These are phyloP conservation scores for Passiflora organensis DNA, from an alignment of 345 rosid genomes.

Conservation along the genomic window DNA sequence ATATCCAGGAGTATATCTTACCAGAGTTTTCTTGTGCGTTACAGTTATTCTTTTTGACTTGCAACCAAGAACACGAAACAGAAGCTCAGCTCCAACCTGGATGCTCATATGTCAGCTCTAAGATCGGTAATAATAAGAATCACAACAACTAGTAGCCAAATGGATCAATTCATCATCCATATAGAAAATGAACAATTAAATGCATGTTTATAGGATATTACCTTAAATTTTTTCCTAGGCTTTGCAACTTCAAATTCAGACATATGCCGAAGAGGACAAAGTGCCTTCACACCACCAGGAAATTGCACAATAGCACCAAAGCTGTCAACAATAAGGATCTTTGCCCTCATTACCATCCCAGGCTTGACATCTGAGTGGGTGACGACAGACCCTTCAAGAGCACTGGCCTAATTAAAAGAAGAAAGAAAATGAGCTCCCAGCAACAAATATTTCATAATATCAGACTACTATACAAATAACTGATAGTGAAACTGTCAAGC, in stretches of 20 bases:
- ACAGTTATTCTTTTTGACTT: conserved; percentile 93
- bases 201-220: conserved; percentile 18
- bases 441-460: not conserved
- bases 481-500: too few species aligned
- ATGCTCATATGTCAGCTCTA: conserved; percentile 13
- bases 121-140: conserved; percentile 10
- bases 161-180: not conserved
- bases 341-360: conserved; percentile 87
- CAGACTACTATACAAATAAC: too few species aligned
- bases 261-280: conserved; percentile 94
- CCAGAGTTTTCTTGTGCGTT: conserved; percentile 92
- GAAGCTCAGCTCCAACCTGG: conserved; percentile 85
- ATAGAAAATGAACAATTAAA: not conserved
- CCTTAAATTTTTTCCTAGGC: conserved; percentile 89
- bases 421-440: not conserved
- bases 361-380: conserved; percentile 96
- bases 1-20: conserved; percentile 25
- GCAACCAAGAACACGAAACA: conserved; percentile 93
- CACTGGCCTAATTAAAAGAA: conserved; percentile 61
- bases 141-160: conserved; percentile 5
- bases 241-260: conserved; percentile 87
- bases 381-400: conserved; percentile 88
- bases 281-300: conserved; percentile 93
- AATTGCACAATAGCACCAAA: conserved; percentile 96
- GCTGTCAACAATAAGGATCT: conserved; percentile 61